phyloP scores from a whole-genome alignment of 1,284 basidiomycete species.

The Ceratobasidium sp. region DNA sequence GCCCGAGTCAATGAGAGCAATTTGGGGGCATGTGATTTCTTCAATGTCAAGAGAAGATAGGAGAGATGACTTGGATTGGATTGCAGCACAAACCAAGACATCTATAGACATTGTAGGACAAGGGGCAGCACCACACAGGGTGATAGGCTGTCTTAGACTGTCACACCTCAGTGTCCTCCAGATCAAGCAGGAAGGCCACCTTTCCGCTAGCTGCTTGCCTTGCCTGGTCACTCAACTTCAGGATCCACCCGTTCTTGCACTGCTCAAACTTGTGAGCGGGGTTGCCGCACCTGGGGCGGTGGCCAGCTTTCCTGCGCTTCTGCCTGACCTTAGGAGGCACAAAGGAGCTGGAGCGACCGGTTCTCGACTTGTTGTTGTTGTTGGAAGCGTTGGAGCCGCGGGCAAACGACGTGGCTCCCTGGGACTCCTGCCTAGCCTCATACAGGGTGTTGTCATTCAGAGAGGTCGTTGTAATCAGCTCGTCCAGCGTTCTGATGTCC shows the following conservation, averaged over 20 bases:
- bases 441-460: slow-evolving; percentile 9
- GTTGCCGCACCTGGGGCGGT: neutral
- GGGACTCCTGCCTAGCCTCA: neutral
- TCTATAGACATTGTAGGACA: neutral
- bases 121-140: neutral
- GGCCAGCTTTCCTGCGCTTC: neutral
- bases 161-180: neutral
- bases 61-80: neutral
- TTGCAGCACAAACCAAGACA: neutral
- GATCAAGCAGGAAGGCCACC: neutral
- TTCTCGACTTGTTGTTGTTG: neutral
- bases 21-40: neutral
- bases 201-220: neutral
- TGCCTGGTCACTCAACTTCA: neutral
- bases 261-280: neutral
- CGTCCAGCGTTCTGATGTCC: neutral
- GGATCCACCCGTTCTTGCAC: neutral
- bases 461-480: neutral
- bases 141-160: neutral
- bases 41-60: too few species aligned
- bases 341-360: neutral
- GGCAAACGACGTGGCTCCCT: neutral
- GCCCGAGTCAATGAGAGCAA: neutral
- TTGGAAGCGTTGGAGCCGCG: neutral
- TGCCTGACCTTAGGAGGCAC: neutral